A percentile compares a stretch with the other conserved stretches of the same genome.
Conservation (phyloP, 768 basidiomycete species). For the Amylocystis lapponica region DNA sequence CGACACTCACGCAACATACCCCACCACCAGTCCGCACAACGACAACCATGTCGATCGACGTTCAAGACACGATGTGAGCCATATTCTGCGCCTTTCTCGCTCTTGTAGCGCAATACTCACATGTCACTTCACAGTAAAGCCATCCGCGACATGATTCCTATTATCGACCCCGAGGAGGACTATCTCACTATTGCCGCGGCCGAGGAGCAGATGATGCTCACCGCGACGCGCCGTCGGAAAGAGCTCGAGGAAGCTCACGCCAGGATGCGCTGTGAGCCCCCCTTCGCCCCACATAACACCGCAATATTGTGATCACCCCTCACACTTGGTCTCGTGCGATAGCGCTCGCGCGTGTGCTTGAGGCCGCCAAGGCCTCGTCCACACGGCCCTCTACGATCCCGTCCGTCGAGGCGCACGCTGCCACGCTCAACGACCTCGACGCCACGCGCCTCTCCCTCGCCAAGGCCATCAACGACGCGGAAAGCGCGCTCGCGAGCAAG, state of each 20-base stretch:
- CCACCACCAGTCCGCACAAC: background rate
- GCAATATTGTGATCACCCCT: background rate
- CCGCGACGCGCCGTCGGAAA: conserved; percentile 53
- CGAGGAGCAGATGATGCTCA: conserved; percentile 60
- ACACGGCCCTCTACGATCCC: conserved; percentile 66
- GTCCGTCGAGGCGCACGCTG: conserved; percentile 55
- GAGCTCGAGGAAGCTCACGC: conserved; percentile 64
- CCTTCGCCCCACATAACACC: no score
- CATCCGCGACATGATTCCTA: conserved; percentile 61
- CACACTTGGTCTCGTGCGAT: background rate
- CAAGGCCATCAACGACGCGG: conserved; percentile 71
- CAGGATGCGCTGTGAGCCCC: conserved; percentile 52
- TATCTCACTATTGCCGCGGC: conserved; percentile 69
- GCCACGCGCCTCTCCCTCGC: conserved; percentile 54
- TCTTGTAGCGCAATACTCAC: background rate
- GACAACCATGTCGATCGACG: conserved; percentile 20
- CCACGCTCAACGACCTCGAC: conserved; percentile 61
- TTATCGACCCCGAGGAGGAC: conserved; percentile 77
- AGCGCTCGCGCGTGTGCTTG: conserved; percentile 63
- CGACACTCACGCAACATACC: background rate
- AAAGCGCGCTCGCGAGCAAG: conserved; percentile 56
- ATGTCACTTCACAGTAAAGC: conserved; percentile 43
- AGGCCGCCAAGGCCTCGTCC: conserved; percentile 66
- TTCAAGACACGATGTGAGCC: conserved; percentile 20
- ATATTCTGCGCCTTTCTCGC: background rate